phyloP scores from a whole-genome alignment of 2,329 filamentous ascomycete genomes.

The Ceratocystis cacaofunesta region DNA sequence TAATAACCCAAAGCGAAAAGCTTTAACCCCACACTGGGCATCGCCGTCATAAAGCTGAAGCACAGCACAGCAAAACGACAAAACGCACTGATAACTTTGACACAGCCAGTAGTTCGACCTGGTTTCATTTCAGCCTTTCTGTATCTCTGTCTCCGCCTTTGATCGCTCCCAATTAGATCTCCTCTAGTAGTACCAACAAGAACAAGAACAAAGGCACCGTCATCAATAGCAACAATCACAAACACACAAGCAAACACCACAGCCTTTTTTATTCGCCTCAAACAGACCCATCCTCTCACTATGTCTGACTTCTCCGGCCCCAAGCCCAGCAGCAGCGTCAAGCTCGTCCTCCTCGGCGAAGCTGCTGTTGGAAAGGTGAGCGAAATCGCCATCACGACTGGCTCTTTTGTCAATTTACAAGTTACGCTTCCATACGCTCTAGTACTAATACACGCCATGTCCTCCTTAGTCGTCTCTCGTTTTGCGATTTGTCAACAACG shows the following conservation, averaged over 20 bases:
- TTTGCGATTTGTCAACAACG: constrained; percentile 96
- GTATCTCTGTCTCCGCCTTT: background rate
- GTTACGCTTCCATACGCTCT: constrained; percentile 10
- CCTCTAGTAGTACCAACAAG: no score
- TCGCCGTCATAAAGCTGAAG: no score
- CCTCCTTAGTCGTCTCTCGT: constrained; percentile 61
- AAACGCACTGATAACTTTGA: no score
- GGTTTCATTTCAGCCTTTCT: background rate
- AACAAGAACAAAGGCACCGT: no score
- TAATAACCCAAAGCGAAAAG: no score
- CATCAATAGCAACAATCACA: no score
- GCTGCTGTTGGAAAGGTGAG: constrained; percentile 92
- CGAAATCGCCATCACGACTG: no score
- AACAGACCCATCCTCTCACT: constrained; percentile 6
- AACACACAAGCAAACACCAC: no score
- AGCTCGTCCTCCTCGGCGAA: constrained; percentile 94
- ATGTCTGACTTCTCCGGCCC: constrained; percentile 46
- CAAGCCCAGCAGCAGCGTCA: constrained; percentile 98
- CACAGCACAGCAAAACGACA: no score
- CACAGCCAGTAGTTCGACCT: no score
- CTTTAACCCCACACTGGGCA: no score
- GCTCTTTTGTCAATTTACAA: background rate
- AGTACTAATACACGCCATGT: constrained; percentile 30
- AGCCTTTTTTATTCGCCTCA: background rate
- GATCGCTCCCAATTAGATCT: no score